Percentiles rank a stretch among this genome's conserved stretches.
Evolutionary conservation across 129 eudicot species (phyloP).

Genomic region (Dittrichia graveolens): DNA sequence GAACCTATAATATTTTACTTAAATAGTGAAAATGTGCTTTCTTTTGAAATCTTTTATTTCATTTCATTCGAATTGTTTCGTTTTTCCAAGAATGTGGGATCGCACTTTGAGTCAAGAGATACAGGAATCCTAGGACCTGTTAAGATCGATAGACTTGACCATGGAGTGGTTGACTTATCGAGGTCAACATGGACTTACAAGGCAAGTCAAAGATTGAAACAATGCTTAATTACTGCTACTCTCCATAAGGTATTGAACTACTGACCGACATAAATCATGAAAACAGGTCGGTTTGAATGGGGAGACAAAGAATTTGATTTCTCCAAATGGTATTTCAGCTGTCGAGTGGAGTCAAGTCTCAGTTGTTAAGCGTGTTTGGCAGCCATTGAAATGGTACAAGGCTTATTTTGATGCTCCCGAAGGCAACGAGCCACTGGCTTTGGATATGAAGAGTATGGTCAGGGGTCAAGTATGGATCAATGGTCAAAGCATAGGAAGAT

Average conservation of each 20-base stretch:
- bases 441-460: slow-evolving; percentile 78
- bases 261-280: not conserved
- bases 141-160: slow-evolving; percentile 59
- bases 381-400: slow-evolving; percentile 88
- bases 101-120: slow-evolving; percentile 75
- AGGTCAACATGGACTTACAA: slow-evolving; percentile 75
- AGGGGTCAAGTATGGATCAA: slow-evolving; percentile 92
- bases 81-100: slow-evolving; percentile 67
- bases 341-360: slow-evolving; percentile 64
- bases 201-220: slow-evolving; percentile 42
- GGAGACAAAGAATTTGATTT: slow-evolving; percentile 62
- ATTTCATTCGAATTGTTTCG: not conserved
- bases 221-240: too few relatives aligned
- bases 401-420: slow-evolving; percentile 80
- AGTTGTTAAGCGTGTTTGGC: slow-evolving; percentile 45
- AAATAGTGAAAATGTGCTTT: slow-evolving; percentile 15
- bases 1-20: not conserved
- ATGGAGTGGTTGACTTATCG: slow-evolving; percentile 64
- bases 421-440: slow-evolving; percentile 75
- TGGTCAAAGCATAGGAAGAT: slow-evolving; percentile 89
- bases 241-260: too few relatives aligned
- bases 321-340: slow-evolving; percentile 55
- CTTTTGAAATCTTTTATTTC: slow-evolving; percentile 7
- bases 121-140: slow-evolving; percentile 81
- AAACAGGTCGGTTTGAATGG: slow-evolving; percentile 79